Conservation (phyloP, 345 rosid genomes). For the Salix udensis region DNA sequence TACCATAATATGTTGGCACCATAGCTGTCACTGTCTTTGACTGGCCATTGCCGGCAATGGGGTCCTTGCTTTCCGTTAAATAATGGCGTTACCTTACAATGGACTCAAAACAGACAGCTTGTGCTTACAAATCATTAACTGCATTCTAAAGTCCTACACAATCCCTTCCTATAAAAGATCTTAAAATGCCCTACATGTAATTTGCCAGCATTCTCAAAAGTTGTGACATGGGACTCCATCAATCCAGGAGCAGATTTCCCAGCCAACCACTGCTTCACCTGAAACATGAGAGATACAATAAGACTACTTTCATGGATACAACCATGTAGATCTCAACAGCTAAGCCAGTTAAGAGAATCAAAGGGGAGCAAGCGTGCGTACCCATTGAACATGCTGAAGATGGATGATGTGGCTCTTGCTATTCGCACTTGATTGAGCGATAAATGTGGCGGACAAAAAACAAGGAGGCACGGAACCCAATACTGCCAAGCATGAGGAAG, state of each 20-base stretch:
- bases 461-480: slow-evolving; percentile 42
- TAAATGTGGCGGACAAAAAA: slow-evolving; percentile 48
- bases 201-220: neutral
- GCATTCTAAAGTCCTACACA: neutral
- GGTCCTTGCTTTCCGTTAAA: neutral
- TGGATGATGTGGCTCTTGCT: neutral
- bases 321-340: neutral
- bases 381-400: neutral
- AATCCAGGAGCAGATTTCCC: neutral
- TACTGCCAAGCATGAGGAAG: slow-evolving; percentile 45
- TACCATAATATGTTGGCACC: neutral
- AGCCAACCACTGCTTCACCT: neutral
- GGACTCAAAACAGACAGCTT: neutral
- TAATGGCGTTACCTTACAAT: neutral
- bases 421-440: slow-evolving; percentile 39
- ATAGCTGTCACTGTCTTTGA: neutral
- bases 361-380: neutral
- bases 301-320: neutral
- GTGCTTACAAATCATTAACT: neutral
- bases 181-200: neutral
- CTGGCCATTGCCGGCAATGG: neutral
- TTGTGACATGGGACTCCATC: neutral
- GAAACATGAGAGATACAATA: neutral
- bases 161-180: neutral
- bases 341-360: neutral